Conservation (phyloP, 2,329 filamentous ascomycete species). For the Tolypocladium capitatum region DNA sequence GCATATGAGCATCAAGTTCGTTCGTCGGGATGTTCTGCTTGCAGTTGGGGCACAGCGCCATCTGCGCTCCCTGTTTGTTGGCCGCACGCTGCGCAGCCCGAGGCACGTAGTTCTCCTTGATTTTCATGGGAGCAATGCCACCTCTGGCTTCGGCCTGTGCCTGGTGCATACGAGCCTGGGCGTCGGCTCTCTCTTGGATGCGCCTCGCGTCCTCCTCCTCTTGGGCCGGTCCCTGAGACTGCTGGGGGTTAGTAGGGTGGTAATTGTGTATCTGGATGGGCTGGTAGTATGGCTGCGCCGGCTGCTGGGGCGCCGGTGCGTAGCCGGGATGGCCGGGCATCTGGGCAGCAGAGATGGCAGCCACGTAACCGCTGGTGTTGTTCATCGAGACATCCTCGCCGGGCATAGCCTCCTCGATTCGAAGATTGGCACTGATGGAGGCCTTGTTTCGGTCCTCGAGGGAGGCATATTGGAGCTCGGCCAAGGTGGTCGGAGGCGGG, state of each 20-base stretch:
- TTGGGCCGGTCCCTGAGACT: slow-evolving; percentile 25
- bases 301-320: slow-evolving; percentile 23
- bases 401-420: slow-evolving; percentile 92
- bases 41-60: slow-evolving; percentile 83
- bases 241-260: slow-evolving; percentile 11
- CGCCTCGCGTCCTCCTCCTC: slow-evolving; percentile 50
- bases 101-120: slow-evolving; percentile 85
- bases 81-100: slow-evolving; percentile 62
- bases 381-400: slow-evolving; percentile 44
- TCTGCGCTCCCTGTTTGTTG: slow-evolving; percentile 49
- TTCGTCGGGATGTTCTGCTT: slow-evolving; percentile 76
- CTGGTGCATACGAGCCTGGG: slow-evolving; percentile 53
- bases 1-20: slow-evolving; percentile 85
- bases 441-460: slow-evolving; percentile 90
- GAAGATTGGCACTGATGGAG: slow-evolving; percentile 66
- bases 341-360: not conserved
- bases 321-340: slow-evolving; percentile 32
- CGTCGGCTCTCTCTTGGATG: slow-evolving; percentile 49
- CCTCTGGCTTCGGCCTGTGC: slow-evolving; percentile 66
- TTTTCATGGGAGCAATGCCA: slow-evolving; percentile 63
- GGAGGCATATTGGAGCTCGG: slow-evolving; percentile 86
- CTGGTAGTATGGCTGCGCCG: slow-evolving; percentile 15
- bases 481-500: slow-evolving; percentile 76
- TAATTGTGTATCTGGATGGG: slow-evolving; percentile 22
- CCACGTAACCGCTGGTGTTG: slow-evolving; percentile 22